phyloP scores from a whole-genome alignment of 2,329 filamentous ascomycete species.

The Ambrosiella xylebori region DNA sequence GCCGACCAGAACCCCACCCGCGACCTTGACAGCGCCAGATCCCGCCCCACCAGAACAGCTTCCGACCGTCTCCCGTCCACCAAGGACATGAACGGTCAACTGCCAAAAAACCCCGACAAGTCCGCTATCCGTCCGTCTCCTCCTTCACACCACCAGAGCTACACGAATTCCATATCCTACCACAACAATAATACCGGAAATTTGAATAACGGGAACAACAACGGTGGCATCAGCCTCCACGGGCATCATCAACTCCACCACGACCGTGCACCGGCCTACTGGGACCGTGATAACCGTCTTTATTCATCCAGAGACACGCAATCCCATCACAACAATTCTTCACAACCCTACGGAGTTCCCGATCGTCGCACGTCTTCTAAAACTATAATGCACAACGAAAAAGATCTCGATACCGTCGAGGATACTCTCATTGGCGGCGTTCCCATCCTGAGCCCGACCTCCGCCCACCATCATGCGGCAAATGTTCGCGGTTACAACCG shows the following conservation, averaged over 20 bases:
- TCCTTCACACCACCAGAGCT: not conserved
- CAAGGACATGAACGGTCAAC: not conserved
- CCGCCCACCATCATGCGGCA: slow-evolving; percentile 1
- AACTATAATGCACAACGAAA: not conserved
- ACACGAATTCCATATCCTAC: not conserved
- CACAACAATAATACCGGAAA: not conserved
- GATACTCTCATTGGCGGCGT: not conserved
- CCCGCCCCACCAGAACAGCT: not conserved
- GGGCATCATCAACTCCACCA: not conserved
- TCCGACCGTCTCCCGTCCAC: not conserved
- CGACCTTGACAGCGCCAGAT: not conserved
- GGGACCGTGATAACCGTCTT: no score
- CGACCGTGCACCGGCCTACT: no score
- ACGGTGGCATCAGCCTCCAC: not conserved
- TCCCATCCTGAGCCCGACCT: slow-evolving; percentile 2
- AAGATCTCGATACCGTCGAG: not conserved
- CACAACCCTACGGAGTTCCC: not conserved
- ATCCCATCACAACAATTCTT: not conserved
- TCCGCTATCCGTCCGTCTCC: not conserved
- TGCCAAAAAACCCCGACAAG: not conserved
- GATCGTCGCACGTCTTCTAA: not conserved
- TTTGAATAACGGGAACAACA: not conserved
- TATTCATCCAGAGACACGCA: not conserved
- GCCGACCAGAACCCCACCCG: not conserved
- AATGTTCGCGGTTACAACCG: not conserved